phyloP scores from a whole-genome alignment of 257 asterid genomes.

The Primulina eburnea region DNA sequence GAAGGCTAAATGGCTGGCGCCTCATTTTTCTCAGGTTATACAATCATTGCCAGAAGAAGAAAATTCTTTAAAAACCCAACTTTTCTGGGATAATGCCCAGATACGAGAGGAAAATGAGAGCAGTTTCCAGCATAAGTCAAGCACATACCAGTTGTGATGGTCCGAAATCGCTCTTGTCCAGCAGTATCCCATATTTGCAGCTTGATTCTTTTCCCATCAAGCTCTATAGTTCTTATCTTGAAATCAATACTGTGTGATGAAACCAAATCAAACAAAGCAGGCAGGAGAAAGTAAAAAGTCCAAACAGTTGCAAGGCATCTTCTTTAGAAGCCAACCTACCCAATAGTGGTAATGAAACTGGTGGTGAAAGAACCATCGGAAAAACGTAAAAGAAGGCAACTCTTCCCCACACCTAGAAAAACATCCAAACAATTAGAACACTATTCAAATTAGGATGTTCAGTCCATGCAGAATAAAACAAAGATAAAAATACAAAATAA shows the following conservation, averaged over 20 bases:
- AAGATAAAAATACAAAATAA: conserved; percentile 5
- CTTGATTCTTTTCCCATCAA: conserved; percentile 67
- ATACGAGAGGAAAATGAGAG: conserved; percentile 9
- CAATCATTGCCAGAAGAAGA: too few relatives aligned
- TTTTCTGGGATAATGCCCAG: not conserved
- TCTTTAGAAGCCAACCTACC: conserved; percentile 48
- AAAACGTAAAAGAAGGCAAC: conserved; percentile 97
- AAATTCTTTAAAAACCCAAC: too few relatives aligned
- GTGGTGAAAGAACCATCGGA: conserved; percentile 98
- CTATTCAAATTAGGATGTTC: not conserved
- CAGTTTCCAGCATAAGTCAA: conserved; percentile 12
- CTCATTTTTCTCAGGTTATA: not conserved
- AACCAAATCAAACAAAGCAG: conserved; percentile 5
- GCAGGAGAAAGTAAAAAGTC: conserved; percentile 7
- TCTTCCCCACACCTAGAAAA: conserved; percentile 80
- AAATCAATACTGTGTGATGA: conserved; percentile 61
- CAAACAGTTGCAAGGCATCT: not conserved
- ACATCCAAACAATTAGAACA: not conserved
- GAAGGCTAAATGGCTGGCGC: conserved; percentile 1
- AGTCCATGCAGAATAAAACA: conserved; percentile 8
- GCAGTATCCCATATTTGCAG: conserved; percentile 86
- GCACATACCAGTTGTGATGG: conserved; percentile 70
- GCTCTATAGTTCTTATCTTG: conserved; percentile 78
- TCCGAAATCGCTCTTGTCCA: conserved; percentile 84
- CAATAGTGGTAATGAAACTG: conserved; percentile 90